Conservation (phyloP, 31 red algal species). For the Bonnemaisonia californica region DNA sequence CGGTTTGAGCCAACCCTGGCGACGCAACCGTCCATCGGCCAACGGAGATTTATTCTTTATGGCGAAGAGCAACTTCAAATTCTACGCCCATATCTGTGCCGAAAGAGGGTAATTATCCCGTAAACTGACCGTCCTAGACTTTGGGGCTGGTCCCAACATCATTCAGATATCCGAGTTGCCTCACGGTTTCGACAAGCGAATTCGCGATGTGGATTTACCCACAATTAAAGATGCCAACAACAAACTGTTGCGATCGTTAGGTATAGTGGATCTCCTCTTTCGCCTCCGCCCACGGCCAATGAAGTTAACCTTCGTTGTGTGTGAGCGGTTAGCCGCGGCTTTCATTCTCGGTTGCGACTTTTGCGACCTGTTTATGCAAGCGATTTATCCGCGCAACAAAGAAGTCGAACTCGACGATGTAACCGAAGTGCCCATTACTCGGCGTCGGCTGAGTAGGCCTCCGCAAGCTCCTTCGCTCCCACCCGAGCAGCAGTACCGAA, state of each 20-base stretch:
- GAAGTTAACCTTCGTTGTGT: not conserved
- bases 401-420: constrained; percentile 12
- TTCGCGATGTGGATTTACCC: not conserved
- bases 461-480: not conserved
- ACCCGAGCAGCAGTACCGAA: not conserved
- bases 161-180: constrained; percentile 18
- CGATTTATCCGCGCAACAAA: constrained; percentile 2
- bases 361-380: constrained; percentile 26
- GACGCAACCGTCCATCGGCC: too few species aligned
- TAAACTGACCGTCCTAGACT: constrained; percentile 11
- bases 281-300: not conserved
- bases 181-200: not conserved
- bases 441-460: not conserved
- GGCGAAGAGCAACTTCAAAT: too few species aligned
- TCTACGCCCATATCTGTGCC: too few species aligned
- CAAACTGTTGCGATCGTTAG: not conserved
- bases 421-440: not conserved
- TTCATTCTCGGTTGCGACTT: constrained; percentile 40
- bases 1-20: too few species aligned
- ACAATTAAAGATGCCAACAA: constrained; percentile 21
- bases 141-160: constrained; percentile 12
- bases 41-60: too few species aligned
- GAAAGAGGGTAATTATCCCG: too few species aligned
- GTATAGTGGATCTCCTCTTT: not conserved
- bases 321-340: constrained; percentile 11